Conservation (phyloP, 2,329 filamentous ascomycete genomes). For the Amauroascus verrucosus region DNA sequence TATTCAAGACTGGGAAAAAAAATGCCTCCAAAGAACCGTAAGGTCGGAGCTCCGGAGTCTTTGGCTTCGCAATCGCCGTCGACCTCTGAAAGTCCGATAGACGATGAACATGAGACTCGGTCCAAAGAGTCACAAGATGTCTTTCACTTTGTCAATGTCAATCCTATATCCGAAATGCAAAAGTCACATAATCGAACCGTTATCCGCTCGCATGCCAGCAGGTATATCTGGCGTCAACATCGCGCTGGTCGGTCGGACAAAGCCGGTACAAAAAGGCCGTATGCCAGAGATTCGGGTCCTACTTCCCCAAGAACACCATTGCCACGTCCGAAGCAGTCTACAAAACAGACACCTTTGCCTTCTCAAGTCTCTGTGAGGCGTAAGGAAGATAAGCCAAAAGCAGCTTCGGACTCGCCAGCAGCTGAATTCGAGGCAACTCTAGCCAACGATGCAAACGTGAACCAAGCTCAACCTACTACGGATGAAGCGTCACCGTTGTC, state of each 20-base stretch:
- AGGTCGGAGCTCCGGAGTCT: constrained; percentile 2
- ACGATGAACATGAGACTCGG: neutral
- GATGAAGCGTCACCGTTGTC: neutral
- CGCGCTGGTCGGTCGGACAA: constrained; percentile 15
- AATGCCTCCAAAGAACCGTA: constrained; percentile 1
- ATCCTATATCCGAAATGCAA: constrained; percentile 17
- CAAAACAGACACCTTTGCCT: neutral
- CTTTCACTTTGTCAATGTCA: constrained; percentile 20
- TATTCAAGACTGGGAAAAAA: no score
- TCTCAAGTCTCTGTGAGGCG: neutral
- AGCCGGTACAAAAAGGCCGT: neutral
- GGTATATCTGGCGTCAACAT: constrained; percentile 19
- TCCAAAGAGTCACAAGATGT: constrained; percentile 9
- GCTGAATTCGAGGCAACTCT: no score
- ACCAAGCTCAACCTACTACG: neutral
- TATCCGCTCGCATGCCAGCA: constrained; percentile 19
- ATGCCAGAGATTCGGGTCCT: neutral
- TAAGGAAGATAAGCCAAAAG: neutral
- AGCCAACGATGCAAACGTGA: neutral
- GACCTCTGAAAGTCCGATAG: neutral
- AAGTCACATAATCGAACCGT: constrained; percentile 17
- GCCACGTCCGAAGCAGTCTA: neutral
- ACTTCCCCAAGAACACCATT: neutral
- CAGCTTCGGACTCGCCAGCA: neutral
- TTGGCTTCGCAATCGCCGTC: neutral